Base-by-base conservation (phyloP, 345 rosid species). In the Hypericum perforatum region DNA sequence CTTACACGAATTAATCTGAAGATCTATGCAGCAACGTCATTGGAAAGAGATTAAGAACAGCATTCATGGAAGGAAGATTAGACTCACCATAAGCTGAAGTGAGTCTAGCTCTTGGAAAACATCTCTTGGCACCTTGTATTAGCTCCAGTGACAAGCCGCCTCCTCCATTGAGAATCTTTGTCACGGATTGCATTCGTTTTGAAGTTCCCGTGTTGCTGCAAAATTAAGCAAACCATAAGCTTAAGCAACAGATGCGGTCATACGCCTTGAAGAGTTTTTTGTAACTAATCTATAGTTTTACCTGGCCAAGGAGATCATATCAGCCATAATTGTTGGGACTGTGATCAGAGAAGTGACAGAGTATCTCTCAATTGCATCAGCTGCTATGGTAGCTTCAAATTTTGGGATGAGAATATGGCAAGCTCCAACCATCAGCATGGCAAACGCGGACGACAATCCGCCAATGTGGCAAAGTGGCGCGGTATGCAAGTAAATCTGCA, bases 341-440 rank as follows among this genome's bases (percentile, higher is more conserved):
- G 82, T 78, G 76, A 85, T 87, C 38, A 87, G 66, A 56, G 89
- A 82, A 58, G 95, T 91, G 67, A 91, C 84, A n/a, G 6, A 8
- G 45, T 81, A 63, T 44, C 46, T 69, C 66, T 76, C 82, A 57
- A 85, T 72, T 66, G 58, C 70, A 51, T 81, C 75, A 46, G 85
- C 59, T 38, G 83, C 89, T 43, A 60, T 45, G 52, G 57, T 41
- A 16, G 89, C 82, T 41, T 82, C 84, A 60, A 87, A 91, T 76
- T 85, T 91, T 5, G 95, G 88, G 12, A 77, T 61, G 43, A 91
- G 71, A 65, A 85, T 70, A 67, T 87, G 96, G 54, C 74, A 71
- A 66, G 86, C 95, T 41, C 92, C 98, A 7, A 79, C 78, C 95
- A 86, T 86, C 66, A 86, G 70, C 92, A 91, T 86, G 47, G 95